Percentiles rank a stretch among this genome's conserved stretches.
Conservation (phyloP, 2,329 filamentous ascomycete genomes). For the Nannizziopsis barbatae region DNA sequence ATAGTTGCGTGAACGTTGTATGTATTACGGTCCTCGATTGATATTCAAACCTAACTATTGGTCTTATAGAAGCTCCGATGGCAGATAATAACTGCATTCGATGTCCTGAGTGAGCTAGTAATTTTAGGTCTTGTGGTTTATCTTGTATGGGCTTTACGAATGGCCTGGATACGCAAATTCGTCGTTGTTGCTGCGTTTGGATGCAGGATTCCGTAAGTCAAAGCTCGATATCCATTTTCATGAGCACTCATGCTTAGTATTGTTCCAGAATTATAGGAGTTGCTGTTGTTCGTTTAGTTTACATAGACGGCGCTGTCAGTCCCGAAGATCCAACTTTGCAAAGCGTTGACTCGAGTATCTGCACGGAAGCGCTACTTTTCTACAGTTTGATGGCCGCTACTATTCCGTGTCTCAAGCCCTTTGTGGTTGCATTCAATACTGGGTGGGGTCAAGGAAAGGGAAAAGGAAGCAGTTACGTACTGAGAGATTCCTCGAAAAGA, state of each 20-base stretch:
- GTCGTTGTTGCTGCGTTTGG: slow-evolving; percentile 30
- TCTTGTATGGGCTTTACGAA: slow-evolving; percentile 31
- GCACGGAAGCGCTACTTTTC: slow-evolving; percentile 31
- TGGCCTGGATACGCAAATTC: slow-evolving; percentile 25
- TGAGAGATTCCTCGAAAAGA: neutral
- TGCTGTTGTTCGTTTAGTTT: slow-evolving; percentile 27
- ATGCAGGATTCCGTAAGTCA: slow-evolving; percentile 26
- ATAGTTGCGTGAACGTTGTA: slow-evolving; percentile 9
- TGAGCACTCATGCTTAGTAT: neutral
- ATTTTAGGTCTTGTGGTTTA: slow-evolving; percentile 25
- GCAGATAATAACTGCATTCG: slow-evolving; percentile 31
- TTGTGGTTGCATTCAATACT: slow-evolving; percentile 14
- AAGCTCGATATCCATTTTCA: neutral
- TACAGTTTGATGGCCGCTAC: slow-evolving; percentile 35
- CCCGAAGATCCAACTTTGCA: slow-evolving; percentile 24
- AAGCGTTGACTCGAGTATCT: slow-evolving; percentile 25
- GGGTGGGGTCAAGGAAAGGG: slow-evolving; percentile 10
- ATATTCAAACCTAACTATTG: neutral
- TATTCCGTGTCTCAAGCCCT: slow-evolving; percentile 25
- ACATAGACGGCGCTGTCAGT: slow-evolving; percentile 21
- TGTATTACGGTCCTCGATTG: neutral
- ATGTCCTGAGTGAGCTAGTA: slow-evolving; percentile 27
- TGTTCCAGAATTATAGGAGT: slow-evolving; percentile 21
- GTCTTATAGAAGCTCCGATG: slow-evolving; percentile 19
- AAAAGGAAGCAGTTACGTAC: slow-evolving; percentile 9